Evolutionary conservation across 2,329 filamentous ascomycete genomes (phyloP).

Genomic region (Dactylellina drechsleri): DNA sequence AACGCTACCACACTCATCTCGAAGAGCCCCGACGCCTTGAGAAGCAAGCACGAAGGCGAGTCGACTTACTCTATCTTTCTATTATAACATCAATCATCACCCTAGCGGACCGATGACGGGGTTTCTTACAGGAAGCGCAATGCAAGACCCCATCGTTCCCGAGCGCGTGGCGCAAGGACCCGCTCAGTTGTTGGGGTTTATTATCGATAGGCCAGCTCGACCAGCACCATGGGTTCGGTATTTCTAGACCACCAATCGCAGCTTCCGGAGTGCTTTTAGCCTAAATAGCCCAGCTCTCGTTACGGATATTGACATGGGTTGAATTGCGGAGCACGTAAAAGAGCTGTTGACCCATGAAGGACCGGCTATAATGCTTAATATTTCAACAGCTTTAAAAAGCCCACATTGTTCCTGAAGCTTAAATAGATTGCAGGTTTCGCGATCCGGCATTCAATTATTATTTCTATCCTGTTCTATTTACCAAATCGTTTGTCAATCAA

Average conservation of each 20-base stretch:
- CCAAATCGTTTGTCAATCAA: neutral
- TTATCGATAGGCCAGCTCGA: constrained; percentile 34
- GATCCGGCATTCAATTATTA: constrained; percentile 27
- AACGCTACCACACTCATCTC: too few species aligned
- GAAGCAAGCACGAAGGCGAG: too few species aligned
- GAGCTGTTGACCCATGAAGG: neutral
- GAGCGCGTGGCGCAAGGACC: constrained; percentile 31
- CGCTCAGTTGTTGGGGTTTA: constrained; percentile 3
- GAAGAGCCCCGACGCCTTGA: too few species aligned
- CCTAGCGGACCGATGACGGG: constrained; percentile 8
- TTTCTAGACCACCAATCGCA: constrained; percentile 36
- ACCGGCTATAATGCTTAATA: neutral
- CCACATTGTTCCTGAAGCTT: constrained; percentile 17
- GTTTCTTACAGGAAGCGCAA: constrained; percentile 9
- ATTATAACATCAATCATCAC: neutral
- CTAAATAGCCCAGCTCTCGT: constrained; percentile 33
- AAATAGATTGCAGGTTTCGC: constrained; percentile 41
- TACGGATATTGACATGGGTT: constrained; percentile 2
- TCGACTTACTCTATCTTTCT: too few species aligned
- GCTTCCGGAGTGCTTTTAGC: constrained; percentile 29
- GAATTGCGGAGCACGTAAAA: constrained; percentile 15
- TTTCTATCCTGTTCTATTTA: neutral
- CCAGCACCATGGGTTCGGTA: constrained; percentile 7
- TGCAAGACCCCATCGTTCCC: constrained; percentile 31
- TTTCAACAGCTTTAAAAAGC: constrained; percentile 11